Base-by-base conservation (phyloP, 2,329 filamentous ascomycete species). In the Magnaporthales sp. region DNA sequence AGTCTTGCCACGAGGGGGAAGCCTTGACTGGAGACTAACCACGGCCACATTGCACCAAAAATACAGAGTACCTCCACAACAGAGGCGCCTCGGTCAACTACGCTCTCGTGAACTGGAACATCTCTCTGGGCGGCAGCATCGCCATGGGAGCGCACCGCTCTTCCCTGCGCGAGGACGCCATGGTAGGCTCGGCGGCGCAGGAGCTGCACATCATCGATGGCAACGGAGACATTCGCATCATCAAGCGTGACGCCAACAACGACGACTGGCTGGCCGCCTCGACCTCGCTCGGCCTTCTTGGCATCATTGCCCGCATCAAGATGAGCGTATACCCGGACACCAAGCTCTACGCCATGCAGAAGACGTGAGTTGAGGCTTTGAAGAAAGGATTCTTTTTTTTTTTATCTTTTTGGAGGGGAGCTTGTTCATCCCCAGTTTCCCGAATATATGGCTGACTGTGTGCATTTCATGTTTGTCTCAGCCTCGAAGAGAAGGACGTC, bases 71-170 rank as follows among this genome's bases (percentile, higher is more conserved):
- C 67, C 76, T 84, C 31, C 82, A 84, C 67, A 74, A 75, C 30
- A 74, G 77, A 27, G 77, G 76, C 19, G 81, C 81, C 10, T 65
- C 78, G 27, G 79, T 83, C 60, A 81, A 81, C 22, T 83, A 82
- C 65, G 81, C 81, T 0, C 73, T 84, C 4, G 81, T 84, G 4
- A 84, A 84, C 70, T 84, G 82, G 82, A 84, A 84, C 68, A 84
- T 84, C 66, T 82, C 79, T 5, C 75, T 84, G 46, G 81, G 80
- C 0, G 82, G 81, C 15, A 79, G 79, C 54, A 78, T 84, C 4
- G 82, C 82, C 4, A 84, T 84, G 82, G 82, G 82, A 0, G 82
- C 81, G 3, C 82, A 84, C 69, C 77, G 82, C 15, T 80, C 78
- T 0, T 80, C 80, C 19, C 75, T 84, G 19, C 73, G 80, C 13